These are phyloP conservation scores for Paraleonurus japonicus DNA, from an alignment of 257 asterid genomes.

Conservation along the genomic window DNA sequence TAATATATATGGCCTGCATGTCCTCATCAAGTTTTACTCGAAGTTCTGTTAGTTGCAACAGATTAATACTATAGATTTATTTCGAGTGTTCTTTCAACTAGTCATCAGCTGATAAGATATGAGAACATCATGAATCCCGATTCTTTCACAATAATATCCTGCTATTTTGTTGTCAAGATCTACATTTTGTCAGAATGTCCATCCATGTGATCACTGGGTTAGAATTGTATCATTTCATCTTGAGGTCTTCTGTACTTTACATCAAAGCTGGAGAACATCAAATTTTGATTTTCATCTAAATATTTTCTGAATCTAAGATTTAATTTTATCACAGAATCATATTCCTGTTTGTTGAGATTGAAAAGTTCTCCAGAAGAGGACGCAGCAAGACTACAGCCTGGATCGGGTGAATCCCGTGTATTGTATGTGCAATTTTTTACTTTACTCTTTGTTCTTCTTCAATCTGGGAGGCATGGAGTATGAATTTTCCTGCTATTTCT, in stretches of 20 bases:
- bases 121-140: neutral
- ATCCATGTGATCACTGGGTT: neutral
- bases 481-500: conserved; percentile 18
- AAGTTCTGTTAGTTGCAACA: neutral
- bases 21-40: neutral
- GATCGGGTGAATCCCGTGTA: conserved; percentile 88
- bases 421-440: conserved; percentile 61
- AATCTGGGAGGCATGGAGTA: conserved; percentile 6
- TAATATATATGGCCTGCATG: neutral
- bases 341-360: conserved; percentile 73
- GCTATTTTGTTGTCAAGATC: neutral
- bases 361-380: conserved; percentile 85
- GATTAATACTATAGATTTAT: neutral
- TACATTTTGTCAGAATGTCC: neutral
- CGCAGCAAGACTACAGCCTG: conserved; percentile 85
- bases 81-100: neutral
- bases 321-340: conserved; percentile 53
- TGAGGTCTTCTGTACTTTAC: neutral
- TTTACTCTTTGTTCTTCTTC: neutral
- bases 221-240: neutral
- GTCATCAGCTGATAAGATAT: conserved; percentile 1
- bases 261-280: neutral
- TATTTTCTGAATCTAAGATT: neutral
- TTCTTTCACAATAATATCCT: neutral
- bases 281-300: conserved; percentile 13